Evolutionary conservation across 768 basidiomycete genomes (phyloP), one percentile per base, ranked within the genome.

Genomic region (Suillus discolor): DNA sequence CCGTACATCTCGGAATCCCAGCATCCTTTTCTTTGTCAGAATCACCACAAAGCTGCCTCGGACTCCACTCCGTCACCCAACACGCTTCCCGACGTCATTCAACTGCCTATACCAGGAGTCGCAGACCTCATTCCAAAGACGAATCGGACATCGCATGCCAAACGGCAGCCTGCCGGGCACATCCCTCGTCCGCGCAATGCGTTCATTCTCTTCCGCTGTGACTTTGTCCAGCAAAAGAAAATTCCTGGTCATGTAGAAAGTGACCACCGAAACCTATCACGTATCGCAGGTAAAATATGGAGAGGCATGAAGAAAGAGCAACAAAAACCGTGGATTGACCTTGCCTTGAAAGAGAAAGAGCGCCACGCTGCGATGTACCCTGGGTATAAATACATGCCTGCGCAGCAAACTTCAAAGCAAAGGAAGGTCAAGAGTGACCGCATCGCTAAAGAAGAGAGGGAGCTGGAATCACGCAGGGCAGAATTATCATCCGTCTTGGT

Each of bases 121-220:
- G 65, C 65, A 28, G 65, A 65, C 47, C 62, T 65, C 47, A 49
- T n/a, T 15, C 44, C 45, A 18, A 64, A 65, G 57, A 13, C 45
- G 13, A 67, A 42, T 18, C 76, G 81, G 69, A 85, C 84, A 69
- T 82, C 83, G 9, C 85, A 86, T 68, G 80, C 83, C 1, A 78
- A 80, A 49, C 83, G 82, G 49, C 83, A 81, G 62, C 81, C 84
- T 2, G 63, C 71, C 6, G 83, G 79, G 6, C 91, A 91, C 71
- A 84, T 92, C 45, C 88, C 89, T 20, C 86, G 92, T 34, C 90
- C 91, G 0, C 80, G 88, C 18, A 93, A 93, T 74, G 88, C 91
- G 0, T 93, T 93, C 77, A 92, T 93, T 68, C 83, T 93, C 67
- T 93, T 91, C 73, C 84, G 92, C 49, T 90, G 86, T 72, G 86